Evolutionary conservation across 176 grass and related monocot genomes (phyloP).

Genomic region (Paspalum vaginatum): DNA sequence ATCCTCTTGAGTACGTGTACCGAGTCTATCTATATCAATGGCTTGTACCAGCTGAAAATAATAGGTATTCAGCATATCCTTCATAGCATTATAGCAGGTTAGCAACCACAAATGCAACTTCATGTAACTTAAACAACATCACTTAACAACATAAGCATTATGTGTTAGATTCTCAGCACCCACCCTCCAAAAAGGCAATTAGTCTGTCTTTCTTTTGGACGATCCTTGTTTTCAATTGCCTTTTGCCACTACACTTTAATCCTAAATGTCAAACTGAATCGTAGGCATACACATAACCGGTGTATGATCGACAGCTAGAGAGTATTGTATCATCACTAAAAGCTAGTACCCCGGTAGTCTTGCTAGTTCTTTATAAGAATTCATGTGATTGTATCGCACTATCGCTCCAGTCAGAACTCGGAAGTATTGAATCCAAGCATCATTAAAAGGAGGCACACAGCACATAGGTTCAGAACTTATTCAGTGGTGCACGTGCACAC

Average conservation of each 20-base stretch:
- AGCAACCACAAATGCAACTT: conserved; percentile 8
- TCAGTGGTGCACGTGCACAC: neutral
- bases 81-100: neutral
- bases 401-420: neutral
- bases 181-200: neutral
- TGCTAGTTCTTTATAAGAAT: neutral
- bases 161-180: neutral
- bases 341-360: neutral
- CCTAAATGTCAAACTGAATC: neutral
- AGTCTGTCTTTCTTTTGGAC: conserved; percentile 1
- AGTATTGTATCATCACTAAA: neutral
- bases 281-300: neutral
- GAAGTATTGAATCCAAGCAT: conserved; percentile 10
- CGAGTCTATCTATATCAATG: conserved; percentile 21
- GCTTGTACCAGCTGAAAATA: conserved; percentile 22
- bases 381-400: neutral
- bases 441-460: neutral
- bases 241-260: neutral
- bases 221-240: neutral
- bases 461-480: neutral
- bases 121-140: neutral
- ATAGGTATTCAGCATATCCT: neutral
- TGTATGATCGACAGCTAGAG: neutral
- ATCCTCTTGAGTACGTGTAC: neutral
- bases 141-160: neutral